phyloP scores from a whole-genome alignment of 2,329 filamentous ascomycete genomes.

The Calonectria fujianensis region DNA sequence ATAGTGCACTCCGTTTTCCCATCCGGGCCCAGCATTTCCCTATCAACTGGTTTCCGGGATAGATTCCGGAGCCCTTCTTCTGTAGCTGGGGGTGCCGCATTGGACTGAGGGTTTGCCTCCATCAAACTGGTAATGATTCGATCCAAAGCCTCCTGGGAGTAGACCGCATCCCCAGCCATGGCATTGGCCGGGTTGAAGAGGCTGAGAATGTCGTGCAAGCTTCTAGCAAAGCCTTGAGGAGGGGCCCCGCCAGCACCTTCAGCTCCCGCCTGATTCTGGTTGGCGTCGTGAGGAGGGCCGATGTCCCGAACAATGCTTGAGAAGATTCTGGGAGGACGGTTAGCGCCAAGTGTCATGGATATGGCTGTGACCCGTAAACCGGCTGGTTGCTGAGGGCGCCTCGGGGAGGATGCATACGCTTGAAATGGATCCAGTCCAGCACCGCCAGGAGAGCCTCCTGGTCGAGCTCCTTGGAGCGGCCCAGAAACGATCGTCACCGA shows the following conservation, averaged over 20 bases:
- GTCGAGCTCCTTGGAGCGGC: constrained; percentile 52
- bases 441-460: constrained; percentile 44
- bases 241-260: constrained; percentile 44
- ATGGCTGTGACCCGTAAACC: constrained; percentile 47
- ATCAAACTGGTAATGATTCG: constrained; percentile 91
- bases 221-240: constrained; percentile 55
- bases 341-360: constrained; percentile 55
- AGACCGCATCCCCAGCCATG: constrained; percentile 86
- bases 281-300: constrained; percentile 57
- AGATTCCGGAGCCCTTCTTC: constrained; percentile 83
- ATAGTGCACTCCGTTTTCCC: constrained; percentile 92
- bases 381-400: constrained; percentile 37
- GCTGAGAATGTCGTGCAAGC: constrained; percentile 72
- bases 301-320: constrained; percentile 65
- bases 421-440: constrained; percentile 65
- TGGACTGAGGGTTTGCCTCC: constrained; percentile 85
- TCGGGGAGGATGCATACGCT: constrained; percentile 63
- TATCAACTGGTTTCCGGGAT: constrained; percentile 81
- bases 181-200: constrained; percentile 72
- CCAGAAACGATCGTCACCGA: constrained; percentile 70
- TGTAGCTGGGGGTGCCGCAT: constrained; percentile 88
- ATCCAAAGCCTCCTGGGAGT: constrained; percentile 92
- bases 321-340: constrained; percentile 66
- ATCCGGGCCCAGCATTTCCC: constrained; percentile 79
- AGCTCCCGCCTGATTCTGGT: constrained; percentile 52